Evolutionary conservation across 257 asterid genomes (phyloP).

Genomic region (Paulownia fortunei): DNA sequence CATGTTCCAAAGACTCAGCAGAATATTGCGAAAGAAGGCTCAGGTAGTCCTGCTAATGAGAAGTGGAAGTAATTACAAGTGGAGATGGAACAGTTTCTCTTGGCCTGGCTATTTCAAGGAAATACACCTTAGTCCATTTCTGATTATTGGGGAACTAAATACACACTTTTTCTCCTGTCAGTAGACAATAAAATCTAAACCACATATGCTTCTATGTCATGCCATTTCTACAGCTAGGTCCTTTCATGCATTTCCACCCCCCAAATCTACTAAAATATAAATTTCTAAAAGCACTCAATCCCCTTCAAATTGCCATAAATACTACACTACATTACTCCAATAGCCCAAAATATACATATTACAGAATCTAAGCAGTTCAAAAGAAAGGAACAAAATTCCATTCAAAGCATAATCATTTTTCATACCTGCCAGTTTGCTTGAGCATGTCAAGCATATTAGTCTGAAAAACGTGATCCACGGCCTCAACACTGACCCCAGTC

Average conservation of each 20-base stretch:
- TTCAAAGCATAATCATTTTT: neutral
- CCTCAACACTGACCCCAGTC: conserved; percentile 91
- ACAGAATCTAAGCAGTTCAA: neutral
- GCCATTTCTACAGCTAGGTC: neutral
- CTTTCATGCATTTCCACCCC: neutral
- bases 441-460: conserved; percentile 95
- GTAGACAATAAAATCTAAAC: neutral
- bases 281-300: conserved; percentile 18
- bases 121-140: neutral
- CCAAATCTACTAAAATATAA: neutral
- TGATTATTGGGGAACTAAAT: neutral
- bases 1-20: neutral
- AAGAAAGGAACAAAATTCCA: neutral
- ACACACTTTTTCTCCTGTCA: neutral
- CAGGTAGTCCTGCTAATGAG: neutral
- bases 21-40: neutral
- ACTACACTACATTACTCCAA: neutral
- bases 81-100: neutral
- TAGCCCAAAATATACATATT: neutral
- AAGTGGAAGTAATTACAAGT: neutral
- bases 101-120: neutral
- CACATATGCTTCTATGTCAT: neutral
- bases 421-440: conserved; percentile 85
- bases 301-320: neutral
- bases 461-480: conserved; percentile 88